Evolutionary conservation across 2,329 filamentous ascomycete species (phyloP).

Genomic region (Madurella fahalii): DNA sequence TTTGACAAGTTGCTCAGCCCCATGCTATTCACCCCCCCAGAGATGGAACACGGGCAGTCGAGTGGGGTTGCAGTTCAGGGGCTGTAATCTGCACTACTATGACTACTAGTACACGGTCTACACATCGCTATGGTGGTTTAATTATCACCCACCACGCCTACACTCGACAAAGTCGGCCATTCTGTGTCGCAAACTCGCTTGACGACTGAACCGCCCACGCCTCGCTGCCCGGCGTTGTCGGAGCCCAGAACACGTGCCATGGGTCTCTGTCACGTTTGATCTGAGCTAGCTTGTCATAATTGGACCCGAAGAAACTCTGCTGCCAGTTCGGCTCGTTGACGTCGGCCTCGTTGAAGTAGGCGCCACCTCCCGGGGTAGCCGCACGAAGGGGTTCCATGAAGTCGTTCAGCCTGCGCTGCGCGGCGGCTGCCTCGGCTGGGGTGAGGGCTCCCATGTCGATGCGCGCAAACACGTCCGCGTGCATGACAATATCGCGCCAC

Average conservation of each 20-base stretch:
- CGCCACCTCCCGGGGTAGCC: constrained; percentile 31
- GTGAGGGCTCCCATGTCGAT: constrained; percentile 10
- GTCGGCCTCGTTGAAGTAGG: constrained; percentile 41
- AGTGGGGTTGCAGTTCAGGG: neutral
- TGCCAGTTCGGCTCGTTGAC: constrained; percentile 35
- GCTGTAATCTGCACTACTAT: neutral
- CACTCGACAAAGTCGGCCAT: constrained; percentile 23
- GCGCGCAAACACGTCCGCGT: constrained; percentile 23
- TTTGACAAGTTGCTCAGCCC: constrained; percentile 20
- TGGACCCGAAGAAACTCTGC: constrained; percentile 32
- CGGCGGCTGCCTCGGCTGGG: constrained; percentile 4
- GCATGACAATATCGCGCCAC: constrained; percentile 19
- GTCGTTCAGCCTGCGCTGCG: constrained; percentile 12
- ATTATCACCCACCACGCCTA: neutral
- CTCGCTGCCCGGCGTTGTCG: constrained; percentile 35
- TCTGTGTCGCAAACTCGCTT: constrained; percentile 33
- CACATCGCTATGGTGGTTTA: too few species aligned
- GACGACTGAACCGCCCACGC: constrained; percentile 35
- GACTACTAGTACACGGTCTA: too few species aligned
- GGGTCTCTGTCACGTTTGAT: constrained; percentile 21
- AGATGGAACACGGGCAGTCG: neutral
- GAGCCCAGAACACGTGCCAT: constrained; percentile 22
- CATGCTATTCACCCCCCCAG: constrained; percentile 2
- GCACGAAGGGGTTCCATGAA: constrained; percentile 21
- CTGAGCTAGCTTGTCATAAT: constrained; percentile 13